These are phyloP conservation scores for Penstemon newberryi DNA, from an alignment of 257 asterid genomes.

Conservation along the genomic window DNA sequence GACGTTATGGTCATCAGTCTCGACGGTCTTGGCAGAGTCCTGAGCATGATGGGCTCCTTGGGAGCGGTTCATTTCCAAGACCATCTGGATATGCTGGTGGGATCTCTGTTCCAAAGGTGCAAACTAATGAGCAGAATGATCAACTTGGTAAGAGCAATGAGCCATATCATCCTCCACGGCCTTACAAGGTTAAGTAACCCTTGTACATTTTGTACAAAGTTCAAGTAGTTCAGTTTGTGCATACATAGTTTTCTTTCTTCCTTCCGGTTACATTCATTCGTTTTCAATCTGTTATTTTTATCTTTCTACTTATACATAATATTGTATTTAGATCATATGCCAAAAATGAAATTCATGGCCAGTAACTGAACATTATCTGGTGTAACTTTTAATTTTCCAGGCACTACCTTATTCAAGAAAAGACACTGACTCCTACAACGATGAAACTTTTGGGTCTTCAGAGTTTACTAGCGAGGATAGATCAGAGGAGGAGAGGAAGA, in stretches of 20 bases:
- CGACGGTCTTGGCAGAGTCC: constrained; percentile 81
- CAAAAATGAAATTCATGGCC: constrained; percentile 8
- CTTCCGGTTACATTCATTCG: constrained; percentile 2
- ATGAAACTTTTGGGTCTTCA: constrained; percentile 89
- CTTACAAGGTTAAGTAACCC: constrained; percentile 68
- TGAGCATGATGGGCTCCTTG: constrained; percentile 98
- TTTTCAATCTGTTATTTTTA: not conserved
- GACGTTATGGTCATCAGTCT: constrained; percentile 55
- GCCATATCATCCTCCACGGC: constrained; percentile 97
- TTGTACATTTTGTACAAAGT: constrained; percentile 3
- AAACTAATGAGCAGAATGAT: constrained; percentile 48
- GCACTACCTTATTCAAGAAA: constrained; percentile 73
- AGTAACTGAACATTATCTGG: constrained; percentile 20
- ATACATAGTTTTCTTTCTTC: constrained; percentile 3
- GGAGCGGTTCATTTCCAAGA: constrained; percentile 93
- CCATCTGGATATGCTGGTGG: constrained; percentile 73
- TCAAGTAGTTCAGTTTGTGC: constrained; percentile 13
- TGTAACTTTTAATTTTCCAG: constrained; percentile 41
- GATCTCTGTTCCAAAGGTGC: constrained; percentile 53
- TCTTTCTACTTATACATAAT: not conserved
- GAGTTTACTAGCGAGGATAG: constrained; percentile 72
- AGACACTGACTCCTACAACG: constrained; percentile 66
- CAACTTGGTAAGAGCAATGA: constrained; percentile 75
- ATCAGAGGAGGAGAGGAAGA: constrained; percentile 87
- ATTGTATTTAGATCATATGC: constrained; percentile 9